Evolutionary conservation across 495 filamentous ascomycete genomes (phyloP).

Genomic region (Corynascus novoguineensis): DNA sequence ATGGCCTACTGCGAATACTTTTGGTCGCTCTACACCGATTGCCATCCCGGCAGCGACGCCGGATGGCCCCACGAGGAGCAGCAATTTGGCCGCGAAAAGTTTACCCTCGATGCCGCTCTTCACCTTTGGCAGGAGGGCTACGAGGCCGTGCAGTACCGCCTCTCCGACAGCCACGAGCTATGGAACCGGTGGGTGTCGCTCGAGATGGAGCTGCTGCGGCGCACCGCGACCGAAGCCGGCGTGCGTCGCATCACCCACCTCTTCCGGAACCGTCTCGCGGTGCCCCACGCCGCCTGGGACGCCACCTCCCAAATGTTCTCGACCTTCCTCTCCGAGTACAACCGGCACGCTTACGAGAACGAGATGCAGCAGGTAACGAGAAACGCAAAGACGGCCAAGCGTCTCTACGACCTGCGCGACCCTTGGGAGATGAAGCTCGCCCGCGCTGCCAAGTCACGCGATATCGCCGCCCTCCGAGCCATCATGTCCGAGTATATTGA

Average conservation of each 20-base stretch:
- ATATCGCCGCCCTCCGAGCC: slow-evolving; percentile 51
- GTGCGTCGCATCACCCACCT: slow-evolving; percentile 60
- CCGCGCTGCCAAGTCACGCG: slow-evolving; percentile 52
- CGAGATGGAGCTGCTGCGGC: slow-evolving; percentile 51
- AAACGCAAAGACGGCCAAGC: slow-evolving; percentile 61
- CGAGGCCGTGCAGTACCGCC: slow-evolving; percentile 70
- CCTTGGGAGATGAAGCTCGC: slow-evolving; percentile 63
- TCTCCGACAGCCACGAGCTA: slow-evolving; percentile 79
- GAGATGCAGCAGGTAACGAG: slow-evolving; percentile 69
- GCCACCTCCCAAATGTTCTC: slow-evolving; percentile 80
- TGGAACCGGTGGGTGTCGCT: slow-evolving; percentile 78
- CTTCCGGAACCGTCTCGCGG: slow-evolving; percentile 67
- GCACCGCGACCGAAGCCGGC: slow-evolving; percentile 50
- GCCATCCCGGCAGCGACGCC: slow-evolving; percentile 50
- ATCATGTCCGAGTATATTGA: slow-evolving; percentile 72
- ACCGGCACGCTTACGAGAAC: slow-evolving; percentile 66
- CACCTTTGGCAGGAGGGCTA: slow-evolving; percentile 75
- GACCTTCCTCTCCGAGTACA: slow-evolving; percentile 71
- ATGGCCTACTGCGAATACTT: slow-evolving; percentile 82
- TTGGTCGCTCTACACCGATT: slow-evolving; percentile 65
- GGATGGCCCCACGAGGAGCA: slow-evolving; percentile 74
- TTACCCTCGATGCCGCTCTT: slow-evolving; percentile 66
- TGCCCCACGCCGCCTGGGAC: slow-evolving; percentile 80
- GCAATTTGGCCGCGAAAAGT: slow-evolving; percentile 68
- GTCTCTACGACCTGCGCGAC: slow-evolving; percentile 62